Conservation (phyloP, 2,329 filamentous ascomycete species). For the Davidsoniella neocaledoniae region DNA sequence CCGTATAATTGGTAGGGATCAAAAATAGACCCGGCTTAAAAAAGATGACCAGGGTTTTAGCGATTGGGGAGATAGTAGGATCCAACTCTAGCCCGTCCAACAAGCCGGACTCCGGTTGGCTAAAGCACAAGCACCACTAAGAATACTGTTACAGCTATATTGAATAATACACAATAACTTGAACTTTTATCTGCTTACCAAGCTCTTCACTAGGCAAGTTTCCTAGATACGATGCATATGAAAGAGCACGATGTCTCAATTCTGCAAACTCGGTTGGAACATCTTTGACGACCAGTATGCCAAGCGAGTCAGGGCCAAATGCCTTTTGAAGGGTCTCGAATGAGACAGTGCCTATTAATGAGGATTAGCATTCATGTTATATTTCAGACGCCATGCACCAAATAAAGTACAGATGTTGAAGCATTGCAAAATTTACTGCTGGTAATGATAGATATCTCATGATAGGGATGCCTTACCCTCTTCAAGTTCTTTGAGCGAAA, state of each 20-base stretch:
- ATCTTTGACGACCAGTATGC: constrained; percentile 85
- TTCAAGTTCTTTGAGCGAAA: constrained; percentile 44
- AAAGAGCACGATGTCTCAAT: constrained; percentile 60
- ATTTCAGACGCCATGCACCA: constrained; percentile 6
- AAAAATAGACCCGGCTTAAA: neutral
- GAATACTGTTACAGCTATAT: neutral
- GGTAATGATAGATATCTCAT: neutral
- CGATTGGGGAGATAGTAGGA: constrained; percentile 4
- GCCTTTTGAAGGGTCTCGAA: constrained; percentile 57
- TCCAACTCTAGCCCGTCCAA: neutral
- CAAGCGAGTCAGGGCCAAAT: constrained; percentile 78
- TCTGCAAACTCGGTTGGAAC: constrained; percentile 54
- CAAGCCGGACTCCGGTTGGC: constrained; percentile 1
- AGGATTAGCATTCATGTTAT: constrained; percentile 10
- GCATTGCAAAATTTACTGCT: neutral
- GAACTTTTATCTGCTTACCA: constrained; percentile 28
- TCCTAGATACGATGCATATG: constrained; percentile 77
- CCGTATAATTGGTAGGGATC: neutral
- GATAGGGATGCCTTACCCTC: constrained; percentile 27
- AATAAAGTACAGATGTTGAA: neutral
- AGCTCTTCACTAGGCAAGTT: constrained; percentile 58
- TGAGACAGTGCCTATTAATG: constrained; percentile 42
- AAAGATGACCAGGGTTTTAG: neutral
- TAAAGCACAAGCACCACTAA: neutral
- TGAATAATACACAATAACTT: neutral